A percentile compares a stretch with the other conserved stretches of the same genome.
Conservation (phyloP, 768 basidiomycete genomes). For the Lyophyllum semitale region DNA sequence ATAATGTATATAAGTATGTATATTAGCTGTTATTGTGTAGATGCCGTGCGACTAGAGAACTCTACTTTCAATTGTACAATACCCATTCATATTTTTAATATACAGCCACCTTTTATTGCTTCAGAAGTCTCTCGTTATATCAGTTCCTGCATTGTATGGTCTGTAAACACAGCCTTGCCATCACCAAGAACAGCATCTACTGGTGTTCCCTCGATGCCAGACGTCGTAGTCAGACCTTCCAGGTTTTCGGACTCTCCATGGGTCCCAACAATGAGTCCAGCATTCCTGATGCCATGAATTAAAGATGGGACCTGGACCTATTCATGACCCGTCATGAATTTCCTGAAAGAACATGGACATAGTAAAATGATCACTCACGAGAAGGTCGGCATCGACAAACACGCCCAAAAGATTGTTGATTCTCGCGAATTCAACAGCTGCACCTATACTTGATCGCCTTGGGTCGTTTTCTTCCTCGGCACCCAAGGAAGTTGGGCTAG, state of each 20-base stretch:
- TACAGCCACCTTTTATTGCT: background rate
- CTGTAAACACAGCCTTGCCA: conserved; percentile 68
- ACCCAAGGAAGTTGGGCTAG: conserved; percentile 39
- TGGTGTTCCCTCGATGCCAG: conserved; percentile 45
- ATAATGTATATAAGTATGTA: conserved; percentile 15
- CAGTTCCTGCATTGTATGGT: conserved; percentile 56
- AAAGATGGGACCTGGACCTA: conserved; percentile 89
- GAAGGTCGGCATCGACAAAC: conserved; percentile 81
- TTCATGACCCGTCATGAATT: conserved; percentile 13
- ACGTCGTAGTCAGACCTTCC: conserved; percentile 32
- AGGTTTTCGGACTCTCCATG: conserved; percentile 61
- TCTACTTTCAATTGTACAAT: conserved; percentile 12
- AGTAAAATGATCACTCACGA: conserved; percentile 60
- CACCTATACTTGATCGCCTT: conserved; percentile 71
- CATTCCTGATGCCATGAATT: conserved; percentile 84
- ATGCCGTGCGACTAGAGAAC: conserved; percentile 10
- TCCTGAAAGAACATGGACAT: conserved; percentile 7
- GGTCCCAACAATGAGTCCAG: conserved; percentile 84
- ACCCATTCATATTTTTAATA: background rate
- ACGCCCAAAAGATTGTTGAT: conserved; percentile 92
- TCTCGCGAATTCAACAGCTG: conserved; percentile 92
- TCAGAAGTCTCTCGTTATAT: conserved; percentile 22
- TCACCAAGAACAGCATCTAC: conserved; percentile 72
- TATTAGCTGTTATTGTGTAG: conserved; percentile 12
- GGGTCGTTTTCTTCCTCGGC: conserved; percentile 46